Evolutionary conservation across 805 yeast genomes (phyloP), one percentile per base, ranked within the genome.

Genomic region (Zygoascus flipseniorum): DNA sequence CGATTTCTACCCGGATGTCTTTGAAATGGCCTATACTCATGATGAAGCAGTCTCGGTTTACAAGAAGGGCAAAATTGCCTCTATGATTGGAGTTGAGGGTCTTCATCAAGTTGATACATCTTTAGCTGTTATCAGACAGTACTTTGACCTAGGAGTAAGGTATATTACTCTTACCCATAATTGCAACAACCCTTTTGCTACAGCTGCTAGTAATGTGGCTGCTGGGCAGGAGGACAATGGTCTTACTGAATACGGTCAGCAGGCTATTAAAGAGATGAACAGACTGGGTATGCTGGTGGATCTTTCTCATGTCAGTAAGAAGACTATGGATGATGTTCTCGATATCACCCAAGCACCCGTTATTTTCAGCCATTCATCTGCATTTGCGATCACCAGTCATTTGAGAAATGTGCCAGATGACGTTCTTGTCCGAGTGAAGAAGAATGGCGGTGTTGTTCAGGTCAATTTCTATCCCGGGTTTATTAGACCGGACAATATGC

Each of bases 111-210:
- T 72, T 20, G 83, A 77, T 57, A 58, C 72, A 1, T 76, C 81
- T 1, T 58, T 78, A 14, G 80, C 73, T 14, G 78, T 76, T 16
- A 64, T 78, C 31, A 68, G 83, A 58, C 75, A 71, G 58, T 78
- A 74, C 59, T 73, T 62, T 57, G 78, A 74, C 6, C 56, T 78
- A 32, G 82, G 82, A 13, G 79, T 78, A n/a, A 59, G 81, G 37
- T 78, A 78, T 60, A 73, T 76, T 43, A 78, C 82, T 0, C 61
- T 78, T 51, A 78, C 82, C 0, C 82, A 78, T 54, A 78, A 78
- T 59, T 77, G 82, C 64, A 81, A 78, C 57, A 78, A 78, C 56
- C 81, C 82, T 5, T 78, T 76, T 64, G 81, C 82, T 1, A 77
- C 80, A 13, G 79, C 82, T 11, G 81, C 81, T 8, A 69, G 76